Conservation (phyloP, 2,329 filamentous ascomycete species). For the Hymenoscyphus fructigenus region DNA sequence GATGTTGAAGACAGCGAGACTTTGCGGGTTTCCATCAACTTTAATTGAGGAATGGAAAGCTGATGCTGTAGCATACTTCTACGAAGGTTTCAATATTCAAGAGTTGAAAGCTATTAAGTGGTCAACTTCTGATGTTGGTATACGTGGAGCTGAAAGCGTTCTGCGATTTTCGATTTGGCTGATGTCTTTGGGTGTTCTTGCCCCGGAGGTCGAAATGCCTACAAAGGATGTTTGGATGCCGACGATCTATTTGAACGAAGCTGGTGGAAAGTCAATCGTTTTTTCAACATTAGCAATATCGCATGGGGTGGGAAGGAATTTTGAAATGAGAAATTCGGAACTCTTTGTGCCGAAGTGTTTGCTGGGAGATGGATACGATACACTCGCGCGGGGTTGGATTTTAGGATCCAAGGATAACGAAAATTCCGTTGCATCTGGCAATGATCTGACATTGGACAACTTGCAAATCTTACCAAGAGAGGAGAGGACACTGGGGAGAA, state of each 20-base stretch:
- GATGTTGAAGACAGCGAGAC: constrained; percentile 3
- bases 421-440: neutral
- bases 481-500: neutral
- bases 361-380: neutral
- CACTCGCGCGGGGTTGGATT: neutral
- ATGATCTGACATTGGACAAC: neutral
- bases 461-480: neutral
- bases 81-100: neutral
- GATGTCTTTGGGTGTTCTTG: neutral
- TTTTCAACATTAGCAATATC: neutral
- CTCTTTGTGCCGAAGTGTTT: constrained; percentile 3
- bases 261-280: neutral
- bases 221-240: neutral
- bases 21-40: neutral
- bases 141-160: neutral
- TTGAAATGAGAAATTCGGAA: neutral
- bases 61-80: neutral
- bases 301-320: neutral
- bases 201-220: neutral
- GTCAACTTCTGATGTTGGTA: neutral
- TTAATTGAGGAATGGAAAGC: neutral
- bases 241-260: neutral
- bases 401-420: neutral
- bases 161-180: constrained; percentile 7
- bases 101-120: neutral